phyloP scores from a whole-genome alignment of 257 asterid genomes.

The Rauvolfia tetraphylla region DNA sequence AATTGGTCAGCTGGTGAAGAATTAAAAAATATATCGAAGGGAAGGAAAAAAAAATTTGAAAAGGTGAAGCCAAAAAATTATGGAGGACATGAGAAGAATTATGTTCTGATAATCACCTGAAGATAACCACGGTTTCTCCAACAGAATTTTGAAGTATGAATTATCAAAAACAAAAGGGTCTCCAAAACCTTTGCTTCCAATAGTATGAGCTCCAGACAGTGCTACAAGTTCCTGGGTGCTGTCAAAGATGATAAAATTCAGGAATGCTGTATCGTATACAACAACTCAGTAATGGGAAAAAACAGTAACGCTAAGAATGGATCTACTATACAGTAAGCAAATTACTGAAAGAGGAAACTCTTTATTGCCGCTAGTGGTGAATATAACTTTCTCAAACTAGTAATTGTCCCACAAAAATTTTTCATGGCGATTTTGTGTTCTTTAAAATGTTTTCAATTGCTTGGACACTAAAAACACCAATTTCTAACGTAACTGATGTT shows the following conservation, averaged over 20 bases:
- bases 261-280: neutral
- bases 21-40: neutral
- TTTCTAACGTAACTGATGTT: neutral
- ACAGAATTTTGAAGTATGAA: conserved; percentile 78
- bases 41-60: neutral
- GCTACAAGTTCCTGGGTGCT: conserved; percentile 89
- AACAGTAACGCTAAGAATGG: neutral
- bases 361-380: neutral
- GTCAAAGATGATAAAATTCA: conserved; percentile 20
- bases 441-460: neutral
- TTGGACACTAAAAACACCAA: neutral
- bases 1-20: neutral
- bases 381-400: neutral
- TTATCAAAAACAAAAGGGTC: conserved; percentile 71
- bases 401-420: neutral
- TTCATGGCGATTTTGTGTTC: neutral
- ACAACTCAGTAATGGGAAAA: neutral
- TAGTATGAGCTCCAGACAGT: conserved; percentile 86
- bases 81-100: neutral
- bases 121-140: conserved; percentile 80
- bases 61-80: neutral
- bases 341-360: neutral
- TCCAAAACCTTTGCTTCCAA: conserved; percentile 94
- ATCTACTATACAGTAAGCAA: neutral
- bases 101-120: conserved; percentile 42